These are phyloP conservation scores for Mucor racemosus DNA, from an alignment of 371 early-diverging fungal genomes.

Conservation along the genomic window DNA sequence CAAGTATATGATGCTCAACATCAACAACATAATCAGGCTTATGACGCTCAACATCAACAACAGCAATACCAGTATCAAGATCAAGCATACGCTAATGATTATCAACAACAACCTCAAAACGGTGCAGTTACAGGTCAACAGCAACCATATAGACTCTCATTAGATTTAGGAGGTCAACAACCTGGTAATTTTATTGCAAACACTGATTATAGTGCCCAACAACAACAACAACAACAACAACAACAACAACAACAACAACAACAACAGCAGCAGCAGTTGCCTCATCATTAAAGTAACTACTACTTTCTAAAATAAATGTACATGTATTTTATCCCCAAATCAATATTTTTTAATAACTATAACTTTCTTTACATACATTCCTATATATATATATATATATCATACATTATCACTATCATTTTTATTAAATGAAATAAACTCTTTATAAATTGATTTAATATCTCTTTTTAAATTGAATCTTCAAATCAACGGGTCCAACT, in stretches of 20 bases:
- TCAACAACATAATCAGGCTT: background rate
- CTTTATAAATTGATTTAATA: slow-evolving; percentile 18
- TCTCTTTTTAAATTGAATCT: slow-evolving; percentile 10
- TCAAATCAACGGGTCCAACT: background rate
- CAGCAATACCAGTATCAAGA: background rate
- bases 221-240: background rate
- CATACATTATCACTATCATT: background rate
- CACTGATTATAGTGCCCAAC: background rate
- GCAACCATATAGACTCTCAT: slow-evolving; percentile 11
- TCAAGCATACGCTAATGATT: background rate
- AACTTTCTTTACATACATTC: background rate
- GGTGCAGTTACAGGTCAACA: background rate
- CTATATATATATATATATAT: slow-evolving; percentile 1
- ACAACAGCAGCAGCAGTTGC: background rate
- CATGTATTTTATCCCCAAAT: background rate
- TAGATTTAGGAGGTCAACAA: slow-evolving; percentile 12
- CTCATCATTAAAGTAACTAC: background rate
- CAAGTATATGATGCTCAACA: background rate
- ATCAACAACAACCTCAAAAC: background rate
- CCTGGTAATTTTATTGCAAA: slow-evolving; percentile 1
- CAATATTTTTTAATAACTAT: background rate
- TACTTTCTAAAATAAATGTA: background rate
- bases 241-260: background rate
- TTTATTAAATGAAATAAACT: background rate
- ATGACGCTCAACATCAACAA: background rate